Conservation (phyloP, 2,329 filamentous ascomycete species). For the Iodosphaeria phyllophila region DNA sequence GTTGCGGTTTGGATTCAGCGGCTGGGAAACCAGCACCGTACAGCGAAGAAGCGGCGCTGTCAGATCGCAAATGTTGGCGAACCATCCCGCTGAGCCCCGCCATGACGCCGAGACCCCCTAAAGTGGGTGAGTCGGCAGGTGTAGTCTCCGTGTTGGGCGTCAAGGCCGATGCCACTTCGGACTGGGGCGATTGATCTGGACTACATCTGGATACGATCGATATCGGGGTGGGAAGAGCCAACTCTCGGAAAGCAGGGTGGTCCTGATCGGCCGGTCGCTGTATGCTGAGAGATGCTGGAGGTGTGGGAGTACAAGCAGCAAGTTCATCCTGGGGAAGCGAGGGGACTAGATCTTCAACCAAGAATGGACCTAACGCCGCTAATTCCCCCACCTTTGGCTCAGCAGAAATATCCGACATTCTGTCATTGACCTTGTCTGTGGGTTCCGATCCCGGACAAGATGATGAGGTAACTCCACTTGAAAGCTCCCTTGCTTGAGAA, state of each 20-base stretch:
- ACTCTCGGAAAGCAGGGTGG: slow-evolving; percentile 33
- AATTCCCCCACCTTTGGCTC: too few relatives aligned
- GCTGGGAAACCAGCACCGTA: slow-evolving; percentile 33
- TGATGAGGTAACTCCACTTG: too few relatives aligned
- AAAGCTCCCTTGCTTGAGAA: too few relatives aligned
- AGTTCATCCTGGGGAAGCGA: too few relatives aligned
- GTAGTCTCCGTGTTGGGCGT: slow-evolving; percentile 9
- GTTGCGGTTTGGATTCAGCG: slow-evolving; percentile 18
- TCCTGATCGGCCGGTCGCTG: slow-evolving; percentile 31
- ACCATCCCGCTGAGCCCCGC: slow-evolving; percentile 64
- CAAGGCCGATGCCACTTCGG: slow-evolving; percentile 7
- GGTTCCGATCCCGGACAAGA: too few relatives aligned
- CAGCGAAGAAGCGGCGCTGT: slow-evolving; percentile 67
- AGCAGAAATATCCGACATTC: too few relatives aligned
- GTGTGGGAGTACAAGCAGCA: too few relatives aligned
- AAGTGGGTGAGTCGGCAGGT: slow-evolving; percentile 55
- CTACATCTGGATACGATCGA: slow-evolving; percentile 13
- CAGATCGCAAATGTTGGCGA: slow-evolving; percentile 63
- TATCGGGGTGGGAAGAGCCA: slow-evolving; percentile 23
- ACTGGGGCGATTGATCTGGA: slow-evolving; percentile 9
- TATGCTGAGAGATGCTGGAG: too few relatives aligned
- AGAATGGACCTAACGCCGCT: too few relatives aligned
- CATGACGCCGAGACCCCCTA: slow-evolving; percentile 39
- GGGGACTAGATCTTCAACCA: too few relatives aligned
- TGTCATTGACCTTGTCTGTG: too few relatives aligned